Evolutionary conservation across 306 rosid genomes (phyloP).

Genomic region (Lablab purpureus): DNA sequence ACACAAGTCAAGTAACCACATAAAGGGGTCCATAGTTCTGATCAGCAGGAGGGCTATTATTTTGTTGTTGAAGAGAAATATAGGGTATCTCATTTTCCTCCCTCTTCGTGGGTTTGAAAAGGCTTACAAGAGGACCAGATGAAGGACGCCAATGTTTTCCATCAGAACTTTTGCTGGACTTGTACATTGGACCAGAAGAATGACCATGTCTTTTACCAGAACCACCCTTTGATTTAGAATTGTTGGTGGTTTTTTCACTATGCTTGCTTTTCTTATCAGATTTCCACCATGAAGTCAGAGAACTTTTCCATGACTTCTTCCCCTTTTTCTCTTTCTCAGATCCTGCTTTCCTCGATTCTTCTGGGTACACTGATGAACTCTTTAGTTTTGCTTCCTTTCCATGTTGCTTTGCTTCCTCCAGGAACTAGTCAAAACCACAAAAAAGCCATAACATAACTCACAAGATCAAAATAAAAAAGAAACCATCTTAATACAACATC

Average conservation of each 20-base stretch:
- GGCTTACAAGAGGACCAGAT: slow-evolving; percentile 69
- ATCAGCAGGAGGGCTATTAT: slow-evolving; percentile 40
- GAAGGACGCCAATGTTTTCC: slow-evolving; percentile 48
- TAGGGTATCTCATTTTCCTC: slow-evolving; percentile 63
- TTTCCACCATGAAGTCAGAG: slow-evolving; percentile 79
- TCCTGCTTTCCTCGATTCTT: slow-evolving; percentile 53
- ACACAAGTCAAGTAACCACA: slow-evolving; percentile 58
- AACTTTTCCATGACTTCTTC: slow-evolving; percentile 78
- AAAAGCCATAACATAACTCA: background rate
- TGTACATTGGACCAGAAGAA: slow-evolving; percentile 74
- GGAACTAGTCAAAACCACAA: slow-evolving; percentile 57
- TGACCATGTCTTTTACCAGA: slow-evolving; percentile 48
- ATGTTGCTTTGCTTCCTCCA: slow-evolving; percentile 78
- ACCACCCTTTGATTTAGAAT: slow-evolving; percentile 41
- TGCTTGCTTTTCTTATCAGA: slow-evolving; percentile 56
- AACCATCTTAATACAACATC: background rate
- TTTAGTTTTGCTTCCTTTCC: slow-evolving; percentile 52
- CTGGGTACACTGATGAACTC: slow-evolving; percentile 52
- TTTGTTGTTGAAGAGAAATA: slow-evolving; percentile 56
- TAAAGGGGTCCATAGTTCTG: slow-evolving; percentile 76
- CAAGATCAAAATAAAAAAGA: slow-evolving; percentile 1
- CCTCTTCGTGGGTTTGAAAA: slow-evolving; percentile 58
- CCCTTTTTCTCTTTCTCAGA: slow-evolving; percentile 50
- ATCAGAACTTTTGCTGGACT: slow-evolving; percentile 29
- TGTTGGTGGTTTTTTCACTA: slow-evolving; percentile 38